phyloP scores from a whole-genome alignment of 2,329 filamentous ascomycete genomes.

The Colletotrichum sp. region DNA sequence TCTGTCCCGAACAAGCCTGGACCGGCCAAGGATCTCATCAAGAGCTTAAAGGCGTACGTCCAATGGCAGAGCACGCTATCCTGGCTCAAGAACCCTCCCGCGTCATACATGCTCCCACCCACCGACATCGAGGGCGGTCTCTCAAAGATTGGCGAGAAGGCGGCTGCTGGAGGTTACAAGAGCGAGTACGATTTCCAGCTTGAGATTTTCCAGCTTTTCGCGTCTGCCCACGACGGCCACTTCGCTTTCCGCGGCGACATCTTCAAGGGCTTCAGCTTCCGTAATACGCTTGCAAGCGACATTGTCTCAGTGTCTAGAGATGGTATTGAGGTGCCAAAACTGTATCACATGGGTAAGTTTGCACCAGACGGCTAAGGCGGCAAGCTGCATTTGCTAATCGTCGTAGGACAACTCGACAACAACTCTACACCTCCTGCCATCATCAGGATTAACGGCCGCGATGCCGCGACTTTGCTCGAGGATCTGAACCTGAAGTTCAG shows the following conservation, averaged over 20 bases:
- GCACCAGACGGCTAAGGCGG: not conserved
- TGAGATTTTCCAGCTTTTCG: slow-evolving; percentile 54
- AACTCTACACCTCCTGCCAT: slow-evolving; percentile 44
- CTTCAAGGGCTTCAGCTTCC: slow-evolving; percentile 55
- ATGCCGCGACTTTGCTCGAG: slow-evolving; percentile 54
- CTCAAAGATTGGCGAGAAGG: slow-evolving; percentile 48
- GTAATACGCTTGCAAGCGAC: slow-evolving; percentile 32
- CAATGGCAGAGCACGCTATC: slow-evolving; percentile 54
- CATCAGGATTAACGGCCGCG: slow-evolving; percentile 59
- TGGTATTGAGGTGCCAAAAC: slow-evolving; percentile 60
- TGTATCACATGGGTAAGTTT: slow-evolving; percentile 55
- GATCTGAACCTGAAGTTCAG: slow-evolving; percentile 49
- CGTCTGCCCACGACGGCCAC: slow-evolving; percentile 68
- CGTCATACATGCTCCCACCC: slow-evolving; percentile 51
- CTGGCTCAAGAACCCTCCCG: slow-evolving; percentile 56
- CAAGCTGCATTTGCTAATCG: slow-evolving; percentile 18
- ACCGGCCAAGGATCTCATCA: slow-evolving; percentile 38
- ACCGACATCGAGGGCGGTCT: slow-evolving; percentile 53
- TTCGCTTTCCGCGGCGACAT: slow-evolving; percentile 61
- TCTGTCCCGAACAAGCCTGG: slow-evolving; percentile 42
- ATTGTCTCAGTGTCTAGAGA: slow-evolving; percentile 67
- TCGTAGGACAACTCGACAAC: slow-evolving; percentile 3
- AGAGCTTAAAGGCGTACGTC: slow-evolving; percentile 44
- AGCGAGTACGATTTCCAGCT: slow-evolving; percentile 61
- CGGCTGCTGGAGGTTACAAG: slow-evolving; percentile 44